phyloP scores from a whole-genome alignment of 2,329 filamentous ascomycete species.

The Fusarium goolgardi region DNA sequence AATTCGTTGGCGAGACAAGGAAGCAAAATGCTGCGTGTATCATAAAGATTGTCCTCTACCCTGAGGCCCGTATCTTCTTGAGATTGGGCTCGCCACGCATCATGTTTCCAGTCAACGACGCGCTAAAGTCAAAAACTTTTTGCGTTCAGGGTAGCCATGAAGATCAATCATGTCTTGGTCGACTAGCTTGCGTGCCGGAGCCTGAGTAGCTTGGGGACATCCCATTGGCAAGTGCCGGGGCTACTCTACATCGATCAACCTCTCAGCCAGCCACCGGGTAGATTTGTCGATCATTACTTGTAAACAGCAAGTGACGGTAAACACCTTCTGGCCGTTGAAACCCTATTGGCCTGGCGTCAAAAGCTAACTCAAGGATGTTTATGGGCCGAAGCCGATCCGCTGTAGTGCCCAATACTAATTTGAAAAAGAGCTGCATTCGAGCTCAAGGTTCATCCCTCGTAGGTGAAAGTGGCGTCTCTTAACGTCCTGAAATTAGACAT shows the following conservation, averaged over 20 bases:
- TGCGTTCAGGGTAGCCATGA: neutral
- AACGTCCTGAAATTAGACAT: neutral
- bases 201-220: rapidly evolving
- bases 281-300: neutral
- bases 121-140: rapidly evolving
- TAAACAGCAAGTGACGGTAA: neutral
- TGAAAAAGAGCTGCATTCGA: neutral
- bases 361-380: neutral
- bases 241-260: neutral
- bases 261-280: neutral
- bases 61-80: no score
- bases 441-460: neutral
- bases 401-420: rapidly evolving
- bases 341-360: neutral
- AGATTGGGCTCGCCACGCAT: no score
- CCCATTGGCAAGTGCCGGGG: neutral
- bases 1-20: no score
- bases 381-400: neutral
- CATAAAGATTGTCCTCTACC: no score
- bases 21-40: no score
- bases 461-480: neutral
- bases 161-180: neutral
- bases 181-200: neutral
- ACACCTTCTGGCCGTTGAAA: rapidly evolving
- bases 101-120: rapidly evolving